These are phyloP conservation scores for Nemania diffusa DNA, from an alignment of 2,329 filamentous ascomycete genomes.

Conservation along the genomic window DNA sequence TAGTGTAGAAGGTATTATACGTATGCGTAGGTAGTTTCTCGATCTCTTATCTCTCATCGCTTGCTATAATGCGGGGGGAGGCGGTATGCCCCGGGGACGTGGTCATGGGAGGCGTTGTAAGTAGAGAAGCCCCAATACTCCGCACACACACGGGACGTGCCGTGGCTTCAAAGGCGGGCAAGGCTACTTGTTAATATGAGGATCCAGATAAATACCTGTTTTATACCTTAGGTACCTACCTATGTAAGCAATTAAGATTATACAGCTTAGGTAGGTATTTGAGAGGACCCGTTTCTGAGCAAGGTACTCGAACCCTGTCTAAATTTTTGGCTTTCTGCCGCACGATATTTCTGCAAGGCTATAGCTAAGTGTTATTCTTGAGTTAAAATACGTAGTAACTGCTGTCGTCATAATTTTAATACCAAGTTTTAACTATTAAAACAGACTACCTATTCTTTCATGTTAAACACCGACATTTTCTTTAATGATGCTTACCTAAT, in stretches of 20 bases:
- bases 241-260: no score
- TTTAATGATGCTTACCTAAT: neutral
- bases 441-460: neutral
- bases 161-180: neutral
- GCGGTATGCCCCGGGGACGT: neutral
- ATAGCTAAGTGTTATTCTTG: neutral
- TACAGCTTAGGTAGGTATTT: no score
- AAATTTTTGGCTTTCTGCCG: neutral
- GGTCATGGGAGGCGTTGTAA: neutral
- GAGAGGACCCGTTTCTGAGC: neutral
- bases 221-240: no score
- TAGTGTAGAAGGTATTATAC: neutral
- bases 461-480: neutral
- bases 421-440: neutral
- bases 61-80: neutral
- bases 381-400: neutral
- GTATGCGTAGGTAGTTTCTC: no score
- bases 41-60: neutral
- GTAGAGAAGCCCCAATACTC: neutral
- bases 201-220: no score
- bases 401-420: no score
- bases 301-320: neutral
- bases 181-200: no score
- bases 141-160: constrained; percentile 5
- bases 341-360: neutral